These are phyloP conservation scores for Mercurialis annua DNA, from an alignment of 345 rosid genomes.

Conservation along the genomic window DNA sequence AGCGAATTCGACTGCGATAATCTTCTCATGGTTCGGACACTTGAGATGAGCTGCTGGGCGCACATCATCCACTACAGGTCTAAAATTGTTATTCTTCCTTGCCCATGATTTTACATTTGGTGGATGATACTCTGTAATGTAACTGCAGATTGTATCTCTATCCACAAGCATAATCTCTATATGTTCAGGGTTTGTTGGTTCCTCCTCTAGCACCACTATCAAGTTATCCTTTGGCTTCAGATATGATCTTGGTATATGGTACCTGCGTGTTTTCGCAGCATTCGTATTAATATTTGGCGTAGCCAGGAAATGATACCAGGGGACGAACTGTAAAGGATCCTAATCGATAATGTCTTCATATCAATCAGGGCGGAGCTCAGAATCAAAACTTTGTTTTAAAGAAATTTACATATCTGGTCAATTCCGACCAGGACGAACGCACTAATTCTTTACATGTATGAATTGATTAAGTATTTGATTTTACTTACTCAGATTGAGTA, in stretches of 20 bases:
- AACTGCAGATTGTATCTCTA: slow-evolving; percentile 77
- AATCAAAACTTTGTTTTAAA: too few relatives aligned
- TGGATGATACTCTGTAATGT: slow-evolving; percentile 50
- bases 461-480: background rate
- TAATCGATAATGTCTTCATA: too few relatives aligned
- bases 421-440: too few relatives aligned
- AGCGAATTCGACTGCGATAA: slow-evolving; percentile 64
- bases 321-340: too few relatives aligned
- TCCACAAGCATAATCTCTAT: slow-evolving; percentile 48
- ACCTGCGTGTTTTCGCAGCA: slow-evolving; percentile 46
- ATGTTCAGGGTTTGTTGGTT: slow-evolving; percentile 46
- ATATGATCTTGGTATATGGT: slow-evolving; percentile 81
- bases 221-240: slow-evolving; percentile 59
- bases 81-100: slow-evolving; percentile 34
- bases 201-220: slow-evolving; percentile 68
- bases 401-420: too few relatives aligned
- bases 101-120: slow-evolving; percentile 57
- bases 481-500: slow-evolving; percentile 58
- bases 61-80: slow-evolving; percentile 33
- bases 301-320: too few relatives aligned
- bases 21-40: slow-evolving; percentile 49
- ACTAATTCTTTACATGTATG: too few relatives aligned
- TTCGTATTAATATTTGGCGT: too few relatives aligned
- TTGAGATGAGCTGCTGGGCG: slow-evolving; percentile 46
- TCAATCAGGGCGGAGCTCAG: too few relatives aligned